A percentile compares a stretch with the other conserved stretches of the same genome.
phyloP scores from a whole-genome alignment of 176 grass and related monocot species.

The Hsuehochloa calcarea region DNA sequence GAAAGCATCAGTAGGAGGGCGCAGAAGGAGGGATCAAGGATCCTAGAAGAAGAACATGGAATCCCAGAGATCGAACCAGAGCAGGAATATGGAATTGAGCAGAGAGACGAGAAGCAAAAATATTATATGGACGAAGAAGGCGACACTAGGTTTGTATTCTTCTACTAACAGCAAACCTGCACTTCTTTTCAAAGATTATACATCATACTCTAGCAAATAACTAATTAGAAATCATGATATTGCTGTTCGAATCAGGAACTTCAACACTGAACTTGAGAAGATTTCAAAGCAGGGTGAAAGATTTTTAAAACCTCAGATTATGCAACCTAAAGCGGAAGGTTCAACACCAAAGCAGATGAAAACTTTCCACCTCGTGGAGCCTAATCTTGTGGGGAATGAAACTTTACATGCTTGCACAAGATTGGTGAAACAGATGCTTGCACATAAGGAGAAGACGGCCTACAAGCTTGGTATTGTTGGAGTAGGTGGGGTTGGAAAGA shows the following conservation, averaged over 20 bases:
- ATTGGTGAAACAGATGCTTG: not conserved
- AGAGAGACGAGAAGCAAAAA: no score
- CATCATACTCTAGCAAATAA: no score
- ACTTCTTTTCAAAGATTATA: no score
- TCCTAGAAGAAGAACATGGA: no score
- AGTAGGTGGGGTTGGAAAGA: not conserved
- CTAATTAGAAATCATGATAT: not conserved
- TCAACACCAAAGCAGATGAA: not conserved
- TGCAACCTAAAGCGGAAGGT: not conserved
- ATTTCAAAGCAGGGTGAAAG: not conserved
- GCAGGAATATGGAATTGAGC: no score
- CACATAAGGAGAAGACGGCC: not conserved
- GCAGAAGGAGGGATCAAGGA: no score
- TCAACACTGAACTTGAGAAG: not conserved
- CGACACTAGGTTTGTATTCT: no score
- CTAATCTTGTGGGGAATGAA: slow-evolving; percentile 30
- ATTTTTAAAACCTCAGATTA: not conserved
- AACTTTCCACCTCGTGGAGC: slow-evolving; percentile 1
- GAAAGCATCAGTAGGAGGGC: no score
- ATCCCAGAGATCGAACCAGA: no score
- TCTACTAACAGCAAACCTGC: no score
- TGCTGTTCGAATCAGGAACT: not conserved
- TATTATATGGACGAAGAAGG: no score
- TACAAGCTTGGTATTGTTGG: slow-evolving; percentile 23
- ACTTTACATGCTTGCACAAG: not conserved